These are phyloP conservation scores for Pterothamnion heteromorphum DNA, from an alignment of 31 red algal genomes.

Conservation along the genomic window DNA sequence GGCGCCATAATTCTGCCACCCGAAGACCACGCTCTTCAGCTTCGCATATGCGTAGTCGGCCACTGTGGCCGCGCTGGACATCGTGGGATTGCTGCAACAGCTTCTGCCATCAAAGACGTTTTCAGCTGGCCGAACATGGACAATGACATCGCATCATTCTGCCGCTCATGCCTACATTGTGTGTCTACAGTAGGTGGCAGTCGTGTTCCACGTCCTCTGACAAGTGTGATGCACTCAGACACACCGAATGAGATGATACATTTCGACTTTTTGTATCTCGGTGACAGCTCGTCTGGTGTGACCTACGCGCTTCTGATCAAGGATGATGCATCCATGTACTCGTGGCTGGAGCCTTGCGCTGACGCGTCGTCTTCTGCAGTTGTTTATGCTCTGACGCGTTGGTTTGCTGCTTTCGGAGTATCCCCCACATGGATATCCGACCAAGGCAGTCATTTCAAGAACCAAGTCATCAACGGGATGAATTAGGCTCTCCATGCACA, in stretches of 20 bases:
- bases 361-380: neutral
- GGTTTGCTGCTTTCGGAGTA: slow-evolving; percentile 35
- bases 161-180: too few relatives aligned
- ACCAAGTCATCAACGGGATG: slow-evolving; percentile 3
- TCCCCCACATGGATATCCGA: neutral
- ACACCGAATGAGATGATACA: slow-evolving; percentile 31
- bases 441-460: slow-evolving; percentile 37
- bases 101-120: neutral
- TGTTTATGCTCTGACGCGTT: neutral
- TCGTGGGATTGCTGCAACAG: neutral
- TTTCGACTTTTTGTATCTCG: slow-evolving; percentile 49
- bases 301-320: slow-evolving; percentile 39
- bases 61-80: slow-evolving; percentile 24
- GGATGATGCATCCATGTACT: slow-evolving; percentile 24
- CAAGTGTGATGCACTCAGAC: slow-evolving; percentile 11
- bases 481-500: neutral
- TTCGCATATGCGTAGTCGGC: neutral
- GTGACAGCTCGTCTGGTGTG: neutral
- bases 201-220: too few relatives aligned
- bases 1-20: neutral
- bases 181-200: too few relatives aligned
- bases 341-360: slow-evolving; percentile 9
- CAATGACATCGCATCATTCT: too few relatives aligned
- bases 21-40: neutral
- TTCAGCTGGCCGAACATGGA: neutral